These are phyloP conservation scores for Parmelia sp. DNA, from an alignment of 495 filamentous ascomycete species.

Conservation along the genomic window DNA sequence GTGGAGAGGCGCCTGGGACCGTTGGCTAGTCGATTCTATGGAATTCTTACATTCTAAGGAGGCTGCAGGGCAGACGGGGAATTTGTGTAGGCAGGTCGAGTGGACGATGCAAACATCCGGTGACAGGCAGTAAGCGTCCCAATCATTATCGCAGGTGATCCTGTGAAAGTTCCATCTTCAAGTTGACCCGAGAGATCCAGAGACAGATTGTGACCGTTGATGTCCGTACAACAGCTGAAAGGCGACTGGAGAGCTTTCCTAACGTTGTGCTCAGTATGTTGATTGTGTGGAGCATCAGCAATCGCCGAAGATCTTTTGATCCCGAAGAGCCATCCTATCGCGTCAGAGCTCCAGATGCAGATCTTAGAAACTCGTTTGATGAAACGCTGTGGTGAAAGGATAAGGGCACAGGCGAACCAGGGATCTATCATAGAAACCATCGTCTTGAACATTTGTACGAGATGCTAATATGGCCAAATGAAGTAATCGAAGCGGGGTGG, in stretches of 20 bases:
- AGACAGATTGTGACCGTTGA: neutral
- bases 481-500: constrained; percentile 5
- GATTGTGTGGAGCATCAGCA: neutral
- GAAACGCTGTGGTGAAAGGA: neutral
- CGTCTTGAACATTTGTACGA: neutral
- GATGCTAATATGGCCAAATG: neutral
- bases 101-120: neutral
- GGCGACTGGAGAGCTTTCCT: constrained; percentile 1
- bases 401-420: neutral
- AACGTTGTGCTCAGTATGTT: neutral
- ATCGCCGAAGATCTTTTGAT: constrained; percentile 1
- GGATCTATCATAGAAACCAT: neutral
- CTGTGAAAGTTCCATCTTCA: neutral
- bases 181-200: neutral
- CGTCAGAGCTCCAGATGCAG: neutral
- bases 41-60: neutral
- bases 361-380: neutral
- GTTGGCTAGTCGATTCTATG: neutral
- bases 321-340: neutral
- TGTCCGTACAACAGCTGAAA: constrained; percentile 1
- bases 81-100: no score
- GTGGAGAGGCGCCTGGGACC: constrained; percentile 2
- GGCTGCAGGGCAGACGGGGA: neutral
- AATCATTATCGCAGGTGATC: neutral
- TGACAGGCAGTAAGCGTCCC: neutral